Evolutionary conservation across 495 filamentous ascomycete genomes (phyloP), one percentile per base, ranked within the genome.

Genomic region (Geoglossum glabrum): DNA sequence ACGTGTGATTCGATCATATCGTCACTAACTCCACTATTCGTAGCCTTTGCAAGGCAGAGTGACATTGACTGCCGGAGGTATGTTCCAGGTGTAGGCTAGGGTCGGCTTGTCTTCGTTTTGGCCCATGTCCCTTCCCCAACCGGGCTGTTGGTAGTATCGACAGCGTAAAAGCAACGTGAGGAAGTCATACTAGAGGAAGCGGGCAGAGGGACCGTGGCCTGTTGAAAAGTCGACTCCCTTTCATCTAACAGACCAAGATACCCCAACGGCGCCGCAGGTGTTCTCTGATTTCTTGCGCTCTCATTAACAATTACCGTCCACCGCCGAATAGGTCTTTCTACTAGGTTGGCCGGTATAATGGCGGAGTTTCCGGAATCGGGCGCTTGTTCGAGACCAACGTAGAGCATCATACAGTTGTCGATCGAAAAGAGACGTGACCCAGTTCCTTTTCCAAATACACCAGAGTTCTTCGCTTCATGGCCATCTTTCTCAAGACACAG

Each of bases 61-160:
- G 28, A 33, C 52, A 55, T 55, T 55, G 52, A 55, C 27, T 55
- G 8, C 7, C 52, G 52, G 3, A 55, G n/a, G 27, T 55, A 55
- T 17, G 3, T 3, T 3, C 52, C 52, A 17, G 27, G n/a, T 19
- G 27, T 55, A 17, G 52, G 52, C 52, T 23, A 55, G 17, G 52
- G 52, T 31, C 28, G n/a, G 8, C 27, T 8, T 5, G 8, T 19
- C 8, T 25, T 31, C 52, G 28, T 5, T 33, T 31, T 19, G 3
- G 3, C 7, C 52, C 52, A 55, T 55, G 17, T 23, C 7, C 8
- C 17, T 33, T 55, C n/a, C 7, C 52, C 52, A 55, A 7, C 52
- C 52, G 7, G n/a, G n/a, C 17, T 23, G n/a, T 17, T 31, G n/a
- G 27, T 25, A 55, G 19, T 55, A 33, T 26, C 52, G 52, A 31